Evolutionary conservation across 164 flowering plant genomes (phyloP).

Genomic region (Malania oleifera): DNA sequence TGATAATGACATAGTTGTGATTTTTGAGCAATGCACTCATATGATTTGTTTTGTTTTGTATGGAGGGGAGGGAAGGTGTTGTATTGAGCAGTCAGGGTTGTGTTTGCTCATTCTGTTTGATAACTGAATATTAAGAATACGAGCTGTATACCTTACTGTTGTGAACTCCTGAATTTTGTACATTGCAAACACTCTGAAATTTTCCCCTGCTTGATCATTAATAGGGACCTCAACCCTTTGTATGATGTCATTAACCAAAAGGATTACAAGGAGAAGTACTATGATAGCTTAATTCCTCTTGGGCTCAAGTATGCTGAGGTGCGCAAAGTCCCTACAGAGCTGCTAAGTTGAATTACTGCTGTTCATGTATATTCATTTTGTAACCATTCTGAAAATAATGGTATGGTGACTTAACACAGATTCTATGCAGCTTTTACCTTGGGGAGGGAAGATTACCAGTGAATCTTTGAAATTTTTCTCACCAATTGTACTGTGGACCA

Average conservation of each 20-base stretch:
- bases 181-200: neutral
- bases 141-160: too few relatives aligned
- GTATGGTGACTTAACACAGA: constrained; percentile 38
- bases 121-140: too few relatives aligned
- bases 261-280: constrained; percentile 82
- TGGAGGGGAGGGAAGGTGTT: too few relatives aligned
- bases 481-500: constrained; percentile 89
- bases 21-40: too few relatives aligned
- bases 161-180: neutral
- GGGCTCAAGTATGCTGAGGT: constrained; percentile 75
- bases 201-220: constrained; percentile 16
- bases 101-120: too few relatives aligned
- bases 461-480: constrained; percentile 92
- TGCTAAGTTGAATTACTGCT: neutral
- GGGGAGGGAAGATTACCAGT: constrained; percentile 94
- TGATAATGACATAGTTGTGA: too few relatives aligned
- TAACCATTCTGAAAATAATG: constrained; percentile 15
- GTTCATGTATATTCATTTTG: neutral
- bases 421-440: constrained; percentile 89
- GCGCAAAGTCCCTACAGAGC: constrained; percentile 7
- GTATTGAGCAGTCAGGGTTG: too few relatives aligned
- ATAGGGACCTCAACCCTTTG: constrained; percentile 94
- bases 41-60: too few relatives aligned
- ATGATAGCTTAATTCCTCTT: constrained; percentile 56
- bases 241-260: constrained; percentile 47